These are phyloP conservation scores for Apiotrichum siamense DNA, from an alignment of 1,284 basidiomycete genomes.

Conservation along the genomic window DNA sequence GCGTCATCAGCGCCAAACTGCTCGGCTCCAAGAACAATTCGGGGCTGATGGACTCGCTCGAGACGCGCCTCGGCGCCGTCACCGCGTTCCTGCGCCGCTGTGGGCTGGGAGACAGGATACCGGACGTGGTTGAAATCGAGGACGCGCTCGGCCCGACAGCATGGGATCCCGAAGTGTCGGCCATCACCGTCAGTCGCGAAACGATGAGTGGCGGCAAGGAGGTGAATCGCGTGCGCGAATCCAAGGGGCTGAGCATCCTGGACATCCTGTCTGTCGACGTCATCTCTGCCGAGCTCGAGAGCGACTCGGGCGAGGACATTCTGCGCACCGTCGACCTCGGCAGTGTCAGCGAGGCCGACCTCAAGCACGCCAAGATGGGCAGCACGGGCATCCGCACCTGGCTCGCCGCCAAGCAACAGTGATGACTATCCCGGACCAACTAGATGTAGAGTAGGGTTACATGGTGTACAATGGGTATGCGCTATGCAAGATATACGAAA, in stretches of 20 bases:
- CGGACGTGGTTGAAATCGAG: constrained; percentile 60
- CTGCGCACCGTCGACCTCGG: constrained; percentile 21
- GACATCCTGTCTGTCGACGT: constrained; percentile 76
- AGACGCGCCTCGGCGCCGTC: constrained; percentile 55
- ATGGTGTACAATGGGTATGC: constrained; percentile 7
- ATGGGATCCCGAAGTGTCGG: constrained; percentile 75
- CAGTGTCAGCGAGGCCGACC: constrained; percentile 54
- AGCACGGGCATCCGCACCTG: constrained; percentile 82
- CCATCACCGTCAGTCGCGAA: constrained; percentile 78
- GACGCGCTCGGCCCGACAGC: constrained; percentile 86
- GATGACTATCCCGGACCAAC: too few species aligned
- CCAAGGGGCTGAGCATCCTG: constrained; percentile 55
- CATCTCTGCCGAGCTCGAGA: constrained; percentile 57
- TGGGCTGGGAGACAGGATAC: constrained; percentile 4
- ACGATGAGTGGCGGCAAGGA: constrained; percentile 65
- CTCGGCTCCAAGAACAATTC: constrained; percentile 68
- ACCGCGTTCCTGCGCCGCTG: constrained; percentile 55
- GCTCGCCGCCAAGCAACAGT: constrained; percentile 50
- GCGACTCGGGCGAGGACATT: constrained; percentile 3
- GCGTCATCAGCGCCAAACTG: constrained; percentile 69
- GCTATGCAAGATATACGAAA: constrained; percentile 17
- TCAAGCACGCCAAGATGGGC: constrained; percentile 77
- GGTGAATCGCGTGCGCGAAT: constrained; percentile 28
- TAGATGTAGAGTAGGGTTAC: constrained; percentile 6
- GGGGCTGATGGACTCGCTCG: constrained; percentile 63